Conservation (phyloP, 768 basidiomycete species). For the Boletus tomentosulus region DNA sequence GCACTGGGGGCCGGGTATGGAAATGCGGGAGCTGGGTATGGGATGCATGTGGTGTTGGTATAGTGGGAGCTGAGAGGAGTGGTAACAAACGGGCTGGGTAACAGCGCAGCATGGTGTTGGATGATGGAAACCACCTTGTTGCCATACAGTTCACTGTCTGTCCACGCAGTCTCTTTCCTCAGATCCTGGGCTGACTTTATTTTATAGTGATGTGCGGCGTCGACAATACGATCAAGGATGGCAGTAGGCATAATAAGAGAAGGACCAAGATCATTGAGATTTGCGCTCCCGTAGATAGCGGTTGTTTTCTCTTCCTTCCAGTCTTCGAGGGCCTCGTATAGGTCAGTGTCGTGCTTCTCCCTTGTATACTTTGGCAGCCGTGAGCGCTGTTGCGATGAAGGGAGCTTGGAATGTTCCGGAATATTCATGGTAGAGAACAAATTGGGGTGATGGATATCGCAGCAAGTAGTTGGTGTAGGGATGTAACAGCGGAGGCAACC, state of each 20-base stretch:
- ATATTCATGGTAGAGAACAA: too few relatives aligned
- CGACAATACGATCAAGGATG: background rate
- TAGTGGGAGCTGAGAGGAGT: background rate
- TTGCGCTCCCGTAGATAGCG: background rate
- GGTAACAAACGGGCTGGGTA: background rate
- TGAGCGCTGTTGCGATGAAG: too few relatives aligned
- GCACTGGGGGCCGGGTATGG: background rate
- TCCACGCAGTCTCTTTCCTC: background rate
- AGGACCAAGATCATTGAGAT: background rate
- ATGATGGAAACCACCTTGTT: background rate
- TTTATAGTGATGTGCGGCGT: background rate
- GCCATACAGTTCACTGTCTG: background rate
- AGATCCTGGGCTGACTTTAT: background rate
- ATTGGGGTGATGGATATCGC: background rate
- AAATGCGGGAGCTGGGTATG: background rate
- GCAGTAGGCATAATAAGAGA: background rate
- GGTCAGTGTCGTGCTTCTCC: background rate
- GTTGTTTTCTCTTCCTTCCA: background rate
- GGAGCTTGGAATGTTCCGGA: too few relatives aligned
- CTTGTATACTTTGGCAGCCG: too few relatives aligned
- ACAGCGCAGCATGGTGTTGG: background rate
- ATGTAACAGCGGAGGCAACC: background rate
- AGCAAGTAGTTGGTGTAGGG: background rate
- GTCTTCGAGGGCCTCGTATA: background rate
- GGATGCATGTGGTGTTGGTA: background rate